phyloP scores from a whole-genome alignment of 164 flowering plant species.

The Umbellularia californica region DNA sequence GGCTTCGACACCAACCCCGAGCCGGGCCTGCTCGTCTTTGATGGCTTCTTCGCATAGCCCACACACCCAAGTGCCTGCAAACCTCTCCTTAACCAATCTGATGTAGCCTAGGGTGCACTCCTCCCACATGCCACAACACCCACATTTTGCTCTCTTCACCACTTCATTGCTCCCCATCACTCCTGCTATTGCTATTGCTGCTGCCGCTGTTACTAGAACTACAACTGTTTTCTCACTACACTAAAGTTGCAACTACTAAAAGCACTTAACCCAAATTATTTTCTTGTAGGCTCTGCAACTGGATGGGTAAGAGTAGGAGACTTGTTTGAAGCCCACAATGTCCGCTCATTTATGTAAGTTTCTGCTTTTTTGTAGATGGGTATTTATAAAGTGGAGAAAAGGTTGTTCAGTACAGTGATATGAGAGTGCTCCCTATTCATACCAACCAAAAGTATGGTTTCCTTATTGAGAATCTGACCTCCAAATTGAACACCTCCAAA shows the following conservation, averaged over 20 bases:
- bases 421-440: too few relatives aligned
- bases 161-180: slow-evolving; percentile 10
- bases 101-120: slow-evolving; percentile 25
- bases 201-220: neutral
- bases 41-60: slow-evolving; percentile 27
- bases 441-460: too few relatives aligned
- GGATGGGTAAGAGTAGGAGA: neutral
- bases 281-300: neutral
- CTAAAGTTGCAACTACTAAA: neutral
- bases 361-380: neutral
- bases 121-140: slow-evolving; percentile 26
- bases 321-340: too few relatives aligned
- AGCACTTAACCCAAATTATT: neutral
- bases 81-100: slow-evolving; percentile 20
- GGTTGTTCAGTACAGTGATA: too few relatives aligned
- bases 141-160: slow-evolving; percentile 20
- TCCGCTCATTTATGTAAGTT: neutral
- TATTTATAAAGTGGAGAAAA: too few relatives aligned
- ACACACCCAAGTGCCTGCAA: slow-evolving; percentile 22
- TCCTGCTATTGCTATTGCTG: neutral
- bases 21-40: slow-evolving; percentile 25
- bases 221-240: neutral
- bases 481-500: too few relatives aligned
- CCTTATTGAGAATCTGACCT: too few relatives aligned
- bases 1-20: slow-evolving; percentile 18